Percentiles rank a stretch among this genome's conserved stretches.
Evolutionary conservation across 768 basidiomycete genomes (phyloP).

Genomic region (Suillus sp.): DNA sequence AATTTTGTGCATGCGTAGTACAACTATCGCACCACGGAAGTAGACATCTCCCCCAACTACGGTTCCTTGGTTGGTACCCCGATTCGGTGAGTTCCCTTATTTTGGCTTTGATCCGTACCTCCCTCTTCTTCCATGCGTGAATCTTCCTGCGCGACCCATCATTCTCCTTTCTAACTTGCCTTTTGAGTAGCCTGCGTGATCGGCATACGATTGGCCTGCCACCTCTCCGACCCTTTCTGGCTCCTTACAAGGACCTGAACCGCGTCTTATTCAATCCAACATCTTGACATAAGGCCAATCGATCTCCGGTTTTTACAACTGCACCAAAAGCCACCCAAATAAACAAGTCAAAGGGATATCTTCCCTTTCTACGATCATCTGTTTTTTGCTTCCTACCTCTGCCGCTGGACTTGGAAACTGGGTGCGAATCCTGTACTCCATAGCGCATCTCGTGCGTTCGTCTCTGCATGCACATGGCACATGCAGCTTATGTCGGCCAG

Average conservation of each 20-base stretch:
- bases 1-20: not conserved
- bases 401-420: slow-evolving; percentile 1
- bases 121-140: slow-evolving; percentile 4
- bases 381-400: slow-evolving; percentile 5
- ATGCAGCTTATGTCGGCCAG: slow-evolving; percentile 21
- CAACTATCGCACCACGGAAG: slow-evolving; percentile 1
- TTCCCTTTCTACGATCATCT: slow-evolving; percentile 1
- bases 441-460: not conserved
- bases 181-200: not conserved
- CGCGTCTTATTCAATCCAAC: not conserved
- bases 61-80: slow-evolving; percentile 12
- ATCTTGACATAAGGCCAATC: slow-evolving; percentile 5
- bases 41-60: slow-evolving; percentile 10
- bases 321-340: slow-evolving; percentile 6
- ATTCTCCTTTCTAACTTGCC: slow-evolving; percentile 7
- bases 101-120: slow-evolving; percentile 11
- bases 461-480: slow-evolving; percentile 24
- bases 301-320: slow-evolving; percentile 3
- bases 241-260: slow-evolving; percentile 1
- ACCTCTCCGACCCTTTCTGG: slow-evolving; percentile 8
- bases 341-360: slow-evolving; percentile 6
- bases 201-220: slow-evolving; percentile 1
- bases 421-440: not conserved
- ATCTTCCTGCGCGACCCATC: slow-evolving; percentile 8
- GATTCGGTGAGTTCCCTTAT: slow-evolving; percentile 11